These are phyloP conservation scores for Exophiala aquamarina DNA, from an alignment of 2,329 filamentous ascomycete species.

Conservation along the genomic window DNA sequence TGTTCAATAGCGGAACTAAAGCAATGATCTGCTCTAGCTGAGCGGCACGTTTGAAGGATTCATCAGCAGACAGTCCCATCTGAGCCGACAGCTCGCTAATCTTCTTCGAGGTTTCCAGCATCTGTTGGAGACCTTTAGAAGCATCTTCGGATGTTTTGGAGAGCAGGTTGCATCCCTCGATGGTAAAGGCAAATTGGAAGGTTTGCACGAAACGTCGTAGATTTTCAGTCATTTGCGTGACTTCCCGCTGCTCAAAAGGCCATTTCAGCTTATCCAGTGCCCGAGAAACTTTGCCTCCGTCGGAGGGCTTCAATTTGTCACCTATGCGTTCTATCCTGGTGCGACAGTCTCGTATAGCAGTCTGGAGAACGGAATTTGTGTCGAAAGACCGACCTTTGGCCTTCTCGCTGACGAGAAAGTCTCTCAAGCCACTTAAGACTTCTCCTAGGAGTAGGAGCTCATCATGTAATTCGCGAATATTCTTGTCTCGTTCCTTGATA, in stretches of 20 bases:
- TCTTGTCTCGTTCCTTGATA: conserved; percentile 25
- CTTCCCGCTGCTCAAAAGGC: conserved; percentile 28
- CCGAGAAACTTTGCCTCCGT: conserved; percentile 17
- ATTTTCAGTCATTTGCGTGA: conserved; percentile 23
- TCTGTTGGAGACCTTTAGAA: conserved; percentile 18
- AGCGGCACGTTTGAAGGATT: conserved; percentile 9
- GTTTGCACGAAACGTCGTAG: conserved; percentile 23
- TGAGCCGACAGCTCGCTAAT: conserved; percentile 18
- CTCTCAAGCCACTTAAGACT: conserved; percentile 22
- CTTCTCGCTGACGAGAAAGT: conserved; percentile 22
- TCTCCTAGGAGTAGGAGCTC: conserved; percentile 23
- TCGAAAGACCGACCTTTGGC: conserved; percentile 18
- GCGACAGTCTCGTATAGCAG: conserved; percentile 23
- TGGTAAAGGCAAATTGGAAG: conserved; percentile 25
- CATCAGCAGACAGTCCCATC: conserved; percentile 17
- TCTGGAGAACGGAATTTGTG: conserved; percentile 21
- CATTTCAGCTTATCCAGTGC: conserved; percentile 25
- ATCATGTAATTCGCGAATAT: conserved; percentile 24
- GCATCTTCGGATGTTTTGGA: conserved; percentile 22
- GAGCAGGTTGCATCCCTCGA: conserved; percentile 24
- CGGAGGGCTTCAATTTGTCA: conserved; percentile 20
- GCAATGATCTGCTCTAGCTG: conserved; percentile 22
- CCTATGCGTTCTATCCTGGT: conserved; percentile 26
- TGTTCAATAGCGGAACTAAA: conserved; percentile 22
- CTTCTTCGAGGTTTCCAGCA: conserved; percentile 19